These are phyloP conservation scores for Vitis riparia DNA, from an alignment of 164 flowering plant genomes.

Conservation along the genomic window DNA sequence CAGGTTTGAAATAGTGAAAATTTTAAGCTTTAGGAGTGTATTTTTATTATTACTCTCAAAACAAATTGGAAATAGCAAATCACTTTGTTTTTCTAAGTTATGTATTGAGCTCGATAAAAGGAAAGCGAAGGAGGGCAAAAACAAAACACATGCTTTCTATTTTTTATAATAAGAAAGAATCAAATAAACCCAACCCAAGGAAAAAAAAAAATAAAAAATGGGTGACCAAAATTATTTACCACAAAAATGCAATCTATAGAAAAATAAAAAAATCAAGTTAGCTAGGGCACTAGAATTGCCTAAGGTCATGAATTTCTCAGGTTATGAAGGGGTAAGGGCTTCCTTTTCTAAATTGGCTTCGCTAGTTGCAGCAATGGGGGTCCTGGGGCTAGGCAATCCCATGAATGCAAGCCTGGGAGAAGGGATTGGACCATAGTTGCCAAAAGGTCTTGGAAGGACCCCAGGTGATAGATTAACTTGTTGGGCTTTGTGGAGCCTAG, in stretches of 20 bases:
- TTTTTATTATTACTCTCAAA: too few relatives aligned
- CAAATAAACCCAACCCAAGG: not conserved
- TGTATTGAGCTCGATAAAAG: too few relatives aligned
- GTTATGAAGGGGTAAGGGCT: not conserved
- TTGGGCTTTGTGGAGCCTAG: too few relatives aligned
- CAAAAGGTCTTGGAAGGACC: slow-evolving; percentile 7
- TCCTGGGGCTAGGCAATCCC: slow-evolving; percentile 60
- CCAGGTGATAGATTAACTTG: slow-evolving; percentile 49
- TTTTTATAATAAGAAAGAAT: not conserved
- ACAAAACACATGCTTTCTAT: not conserved
- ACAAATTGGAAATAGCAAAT: too few relatives aligned
- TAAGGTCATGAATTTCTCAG: not conserved
- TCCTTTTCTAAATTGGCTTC: not conserved
- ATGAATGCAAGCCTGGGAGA: slow-evolving; percentile 79
- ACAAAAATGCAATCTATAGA: not conserved
- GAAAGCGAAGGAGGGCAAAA: too few relatives aligned
- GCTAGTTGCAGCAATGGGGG: slow-evolving; percentile 13
- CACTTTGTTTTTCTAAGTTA: too few relatives aligned
- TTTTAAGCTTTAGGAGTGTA: too few relatives aligned
- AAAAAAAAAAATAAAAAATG: not conserved
- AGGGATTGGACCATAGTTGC: slow-evolving; percentile 40
- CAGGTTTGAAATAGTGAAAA: too few relatives aligned
- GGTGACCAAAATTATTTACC: not conserved
- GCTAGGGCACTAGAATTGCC: not conserved
- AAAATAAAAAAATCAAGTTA: not conserved